phyloP scores from a whole-genome alignment of 2,329 filamentous ascomycete species.

The Fusarium anguioides region DNA sequence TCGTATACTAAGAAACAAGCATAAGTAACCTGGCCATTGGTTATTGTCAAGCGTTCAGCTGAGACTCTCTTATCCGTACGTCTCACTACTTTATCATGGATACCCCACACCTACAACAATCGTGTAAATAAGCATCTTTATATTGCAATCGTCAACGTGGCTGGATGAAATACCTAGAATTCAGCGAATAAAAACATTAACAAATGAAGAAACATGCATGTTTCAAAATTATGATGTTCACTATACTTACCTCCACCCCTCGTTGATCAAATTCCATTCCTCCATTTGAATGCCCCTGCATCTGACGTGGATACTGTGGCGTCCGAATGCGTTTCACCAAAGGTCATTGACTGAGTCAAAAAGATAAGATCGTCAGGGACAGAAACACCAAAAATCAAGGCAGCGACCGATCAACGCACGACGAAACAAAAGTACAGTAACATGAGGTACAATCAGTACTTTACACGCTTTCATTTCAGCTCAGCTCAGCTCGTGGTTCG shows the following conservation, averaged over 20 bases:
- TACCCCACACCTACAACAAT: constrained; percentile 7
- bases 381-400: constrained; percentile 30
- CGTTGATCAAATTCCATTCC: constrained; percentile 27
- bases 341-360: constrained; percentile 1
- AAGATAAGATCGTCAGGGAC: constrained; percentile 44
- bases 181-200: constrained; percentile 25
- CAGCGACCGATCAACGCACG: neutral
- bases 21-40: neutral
- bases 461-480: constrained; percentile 17
- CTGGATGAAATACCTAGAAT: neutral
- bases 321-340: constrained; percentile 40
- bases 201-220: neutral
- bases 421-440: neutral
- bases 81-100: constrained; percentile 7
- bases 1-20: constrained; percentile 38
- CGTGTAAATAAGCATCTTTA: constrained; percentile 12
- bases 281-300: constrained; percentile 37
- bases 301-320: constrained; percentile 44
- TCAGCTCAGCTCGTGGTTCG: neutral
- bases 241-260: no score
- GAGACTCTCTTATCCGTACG: constrained; percentile 4
- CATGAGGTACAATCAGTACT: neutral
- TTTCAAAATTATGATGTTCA: constrained; percentile 22
- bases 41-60: constrained; percentile 20
- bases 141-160: constrained; percentile 28